Conservation (phyloP, 371 early-diverging fungal genomes). For the Mortierella sp. region DNA sequence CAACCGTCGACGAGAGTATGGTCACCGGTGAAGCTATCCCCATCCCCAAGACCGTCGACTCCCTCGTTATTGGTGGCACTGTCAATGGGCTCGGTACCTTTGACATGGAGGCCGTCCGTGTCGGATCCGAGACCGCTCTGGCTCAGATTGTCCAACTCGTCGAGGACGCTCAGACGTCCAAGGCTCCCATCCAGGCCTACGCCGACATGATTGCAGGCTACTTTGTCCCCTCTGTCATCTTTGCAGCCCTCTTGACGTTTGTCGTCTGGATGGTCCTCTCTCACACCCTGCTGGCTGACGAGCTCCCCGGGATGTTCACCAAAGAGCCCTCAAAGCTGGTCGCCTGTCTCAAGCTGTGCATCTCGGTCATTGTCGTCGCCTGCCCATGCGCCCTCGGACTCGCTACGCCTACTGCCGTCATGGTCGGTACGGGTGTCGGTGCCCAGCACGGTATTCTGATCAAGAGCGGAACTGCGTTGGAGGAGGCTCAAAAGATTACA, state of each 20-base stretch:
- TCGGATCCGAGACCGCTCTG: constrained; percentile 88
- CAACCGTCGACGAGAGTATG: constrained; percentile 96
- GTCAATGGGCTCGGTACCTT: constrained; percentile 89
- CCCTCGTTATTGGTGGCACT: constrained; percentile 91
- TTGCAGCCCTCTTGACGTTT: constrained; percentile 80
- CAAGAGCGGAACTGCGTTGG: constrained; percentile 88
- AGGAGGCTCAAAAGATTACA: constrained; percentile 84
- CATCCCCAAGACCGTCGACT: constrained; percentile 80
- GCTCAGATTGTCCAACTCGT: constrained; percentile 93
- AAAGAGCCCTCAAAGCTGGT: constrained; percentile 79
- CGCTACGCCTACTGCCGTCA: constrained; percentile 97
- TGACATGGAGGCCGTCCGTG: constrained; percentile 77
- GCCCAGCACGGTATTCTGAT: constrained; percentile 92
- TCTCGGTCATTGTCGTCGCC: constrained; percentile 96
- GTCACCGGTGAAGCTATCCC: constrained; percentile 98
- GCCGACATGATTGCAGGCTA: constrained; percentile 87
- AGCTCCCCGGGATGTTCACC: constrained; percentile 68
- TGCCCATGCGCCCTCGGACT: constrained; percentile 98
- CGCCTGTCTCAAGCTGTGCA: constrained; percentile 89
- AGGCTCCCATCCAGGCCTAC: constrained; percentile 89
- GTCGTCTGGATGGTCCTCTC: constrained; percentile 82
- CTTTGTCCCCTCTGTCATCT: constrained; percentile 92
- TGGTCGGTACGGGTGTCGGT: constrained; percentile 98
- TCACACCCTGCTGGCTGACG: constrained; percentile 58
- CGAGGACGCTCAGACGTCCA: constrained; percentile 86